phyloP scores from a whole-genome alignment of 1,284 basidiomycete genomes.

The Xerocomus nothofagi region DNA sequence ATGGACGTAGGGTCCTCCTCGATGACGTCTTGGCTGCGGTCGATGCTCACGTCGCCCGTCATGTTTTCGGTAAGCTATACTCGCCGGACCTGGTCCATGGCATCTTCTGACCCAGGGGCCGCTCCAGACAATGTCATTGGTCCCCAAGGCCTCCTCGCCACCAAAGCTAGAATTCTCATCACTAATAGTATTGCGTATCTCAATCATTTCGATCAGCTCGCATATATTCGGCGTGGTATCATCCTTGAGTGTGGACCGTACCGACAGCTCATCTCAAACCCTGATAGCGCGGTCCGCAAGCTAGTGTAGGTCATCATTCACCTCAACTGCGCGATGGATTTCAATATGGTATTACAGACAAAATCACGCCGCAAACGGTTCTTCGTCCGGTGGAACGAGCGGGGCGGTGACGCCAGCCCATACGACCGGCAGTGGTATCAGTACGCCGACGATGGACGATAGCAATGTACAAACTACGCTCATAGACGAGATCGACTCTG shows the following conservation, averaged over 20 bases:
- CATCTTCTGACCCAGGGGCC: not conserved
- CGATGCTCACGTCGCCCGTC: conserved; percentile 75
- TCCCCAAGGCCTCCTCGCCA: conserved; percentile 80
- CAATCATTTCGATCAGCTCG: conserved; percentile 76
- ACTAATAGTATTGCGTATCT: conserved; percentile 90
- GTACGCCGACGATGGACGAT: conserved; percentile 37
- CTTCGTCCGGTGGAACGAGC: conserved; percentile 50
- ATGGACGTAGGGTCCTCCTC: conserved; percentile 26
- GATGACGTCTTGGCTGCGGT: conserved; percentile 52
- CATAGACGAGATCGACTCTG: conserved; percentile 21
- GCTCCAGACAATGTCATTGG: conserved; percentile 83
- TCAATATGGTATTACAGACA: conserved; percentile 2
- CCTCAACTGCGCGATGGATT: no score
- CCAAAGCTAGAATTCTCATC: conserved; percentile 86
- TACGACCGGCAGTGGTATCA: conserved; percentile 41
- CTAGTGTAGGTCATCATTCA: conserved; percentile 61
- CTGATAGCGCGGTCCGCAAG: conserved; percentile 72
- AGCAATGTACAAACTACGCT: conserved; percentile 23
- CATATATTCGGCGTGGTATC: conserved; percentile 81
- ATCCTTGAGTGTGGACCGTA: conserved; percentile 82
- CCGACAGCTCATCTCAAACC: conserved; percentile 59
- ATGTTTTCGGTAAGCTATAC: conserved; percentile 53
- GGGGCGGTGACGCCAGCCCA: conserved; percentile 52
- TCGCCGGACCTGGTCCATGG: not conserved
- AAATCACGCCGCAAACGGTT: conserved; percentile 36